These are phyloP conservation scores for Centrapalus pauciflorus DNA, from an alignment of 129 eudicot species.

Conservation along the genomic window DNA sequence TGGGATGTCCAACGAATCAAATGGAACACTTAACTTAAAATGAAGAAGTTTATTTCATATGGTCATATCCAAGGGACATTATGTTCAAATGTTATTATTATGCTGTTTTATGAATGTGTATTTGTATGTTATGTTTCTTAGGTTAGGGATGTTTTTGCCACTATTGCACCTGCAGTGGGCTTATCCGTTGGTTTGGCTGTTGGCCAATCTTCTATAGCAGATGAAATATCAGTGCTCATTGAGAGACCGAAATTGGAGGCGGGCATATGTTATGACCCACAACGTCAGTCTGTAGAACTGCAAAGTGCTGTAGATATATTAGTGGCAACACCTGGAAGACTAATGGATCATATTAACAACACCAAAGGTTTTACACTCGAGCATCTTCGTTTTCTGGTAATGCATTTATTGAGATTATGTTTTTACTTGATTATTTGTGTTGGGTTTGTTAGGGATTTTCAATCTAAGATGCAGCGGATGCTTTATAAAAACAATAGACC, in stretches of 20 bases:
- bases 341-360: slow-evolving; percentile 83
- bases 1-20: neutral
- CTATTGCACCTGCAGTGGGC: slow-evolving; percentile 90
- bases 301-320: slow-evolving; percentile 78
- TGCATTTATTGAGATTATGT: slow-evolving; percentile 9
- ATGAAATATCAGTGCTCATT: slow-evolving; percentile 65
- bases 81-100: neutral
- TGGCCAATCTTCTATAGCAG: slow-evolving; percentile 94
- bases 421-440: neutral
- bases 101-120: neutral
- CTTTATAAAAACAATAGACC: too few relatives aligned
- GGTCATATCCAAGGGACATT: neutral
- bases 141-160: slow-evolving; percentile 85
- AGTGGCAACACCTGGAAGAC: slow-evolving; percentile 95
- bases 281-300: slow-evolving; percentile 31
- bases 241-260: slow-evolving; percentile 59
- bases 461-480: too few relatives aligned
- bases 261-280: slow-evolving; percentile 70
- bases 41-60: neutral
- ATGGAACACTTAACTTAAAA: neutral
- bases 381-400: slow-evolving; percentile 85
- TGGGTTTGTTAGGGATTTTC: too few relatives aligned
- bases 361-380: slow-evolving; percentile 93
- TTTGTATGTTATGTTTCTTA: slow-evolving; percentile 23
- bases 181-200: slow-evolving; percentile 92